A percentile compares a stretch with the other conserved stretches of the same genome.
Conservation (phyloP, 805 yeast species). For the Yarrowia divulgata region DNA sequence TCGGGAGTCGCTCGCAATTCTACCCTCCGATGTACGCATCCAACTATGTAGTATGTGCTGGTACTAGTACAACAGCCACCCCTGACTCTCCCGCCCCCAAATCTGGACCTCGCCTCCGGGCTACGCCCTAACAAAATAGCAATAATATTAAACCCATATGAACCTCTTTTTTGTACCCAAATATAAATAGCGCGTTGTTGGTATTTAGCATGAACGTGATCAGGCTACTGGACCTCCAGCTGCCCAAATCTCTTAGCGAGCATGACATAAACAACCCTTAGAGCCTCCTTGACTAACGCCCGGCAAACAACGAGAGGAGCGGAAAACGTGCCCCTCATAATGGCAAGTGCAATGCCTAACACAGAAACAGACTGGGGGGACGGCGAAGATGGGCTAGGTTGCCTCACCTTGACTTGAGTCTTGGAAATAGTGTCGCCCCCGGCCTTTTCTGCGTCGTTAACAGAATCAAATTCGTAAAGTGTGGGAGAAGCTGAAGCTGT, state of each 20-base stretch:
- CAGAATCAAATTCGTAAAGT: conserved; percentile 32
- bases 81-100: too few species aligned
- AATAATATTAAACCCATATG: conserved; percentile 9
- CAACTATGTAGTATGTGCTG: too few species aligned
- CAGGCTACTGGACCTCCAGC: conserved; percentile 13
- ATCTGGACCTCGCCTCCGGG: background rate
- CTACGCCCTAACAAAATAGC: background rate
- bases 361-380: conserved; percentile 26
- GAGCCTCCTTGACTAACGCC: conserved; percentile 21
- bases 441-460: conserved; percentile 40
- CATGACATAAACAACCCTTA: conserved; percentile 24
- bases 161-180: conserved; percentile 36
- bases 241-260: conserved; percentile 32
- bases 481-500: conserved; percentile 33
- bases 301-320: conserved; percentile 35
- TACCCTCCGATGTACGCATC: too few species aligned
- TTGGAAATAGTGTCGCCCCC: conserved; percentile 36
- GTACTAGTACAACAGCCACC: too few species aligned
- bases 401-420: conserved; percentile 24
- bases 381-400: conserved; percentile 22
- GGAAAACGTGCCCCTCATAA: conserved; percentile 26
- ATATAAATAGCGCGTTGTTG: conserved; percentile 26
- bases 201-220: conserved; percentile 18
- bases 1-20: background rate
- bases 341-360: conserved; percentile 34